phyloP scores from a whole-genome alignment of 2,329 filamentous ascomycete species.

The Nothophaeocryptopus gaeumannii region DNA sequence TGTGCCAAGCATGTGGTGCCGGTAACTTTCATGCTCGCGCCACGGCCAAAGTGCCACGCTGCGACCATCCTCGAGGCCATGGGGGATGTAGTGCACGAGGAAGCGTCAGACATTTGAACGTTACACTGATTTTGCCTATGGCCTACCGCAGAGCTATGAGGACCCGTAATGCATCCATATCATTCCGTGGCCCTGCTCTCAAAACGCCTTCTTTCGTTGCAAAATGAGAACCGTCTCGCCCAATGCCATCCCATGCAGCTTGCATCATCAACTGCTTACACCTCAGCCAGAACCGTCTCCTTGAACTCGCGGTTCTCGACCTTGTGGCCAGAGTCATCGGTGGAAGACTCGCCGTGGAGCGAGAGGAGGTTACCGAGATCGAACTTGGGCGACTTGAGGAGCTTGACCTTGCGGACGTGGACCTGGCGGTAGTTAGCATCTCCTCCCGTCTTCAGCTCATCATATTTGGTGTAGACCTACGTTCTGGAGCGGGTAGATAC shows the following conservation, averaged over 20 bases:
- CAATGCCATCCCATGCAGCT: slow-evolving; percentile 23
- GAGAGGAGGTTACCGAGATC: slow-evolving; percentile 93
- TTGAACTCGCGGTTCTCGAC: slow-evolving; percentile 92
- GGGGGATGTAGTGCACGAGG: too few species aligned
- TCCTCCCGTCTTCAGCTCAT: background rate
- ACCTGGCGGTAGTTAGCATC: slow-evolving; percentile 58
- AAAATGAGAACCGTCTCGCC: slow-evolving; percentile 27
- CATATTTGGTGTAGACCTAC: slow-evolving; percentile 51
- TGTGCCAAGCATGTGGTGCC: too few species aligned
- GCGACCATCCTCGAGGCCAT: too few species aligned
- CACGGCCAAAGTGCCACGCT: too few species aligned
- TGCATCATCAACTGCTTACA: slow-evolving; percentile 58
- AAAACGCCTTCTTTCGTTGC: slow-evolving; percentile 27
- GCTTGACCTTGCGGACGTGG: slow-evolving; percentile 99
- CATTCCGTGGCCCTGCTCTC: slow-evolving; percentile 25
- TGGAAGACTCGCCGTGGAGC: slow-evolving; percentile 95
- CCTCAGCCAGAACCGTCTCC: slow-evolving; percentile 90
- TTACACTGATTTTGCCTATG: slow-evolving; percentile 28
- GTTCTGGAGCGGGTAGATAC: slow-evolving; percentile 99
- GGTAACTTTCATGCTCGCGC: too few species aligned
- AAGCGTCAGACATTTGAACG: slow-evolving; percentile 18
- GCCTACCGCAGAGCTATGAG: slow-evolving; percentile 25
- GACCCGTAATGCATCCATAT: slow-evolving; percentile 15
- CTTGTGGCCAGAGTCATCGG: slow-evolving; percentile 97
- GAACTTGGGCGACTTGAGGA: slow-evolving; percentile 98